Percentiles rank a stretch among this genome's conserved stretches.
Evolutionary conservation across 495 filamentous ascomycete species (phyloP).

Genomic region (Parmelia sp.): DNA sequence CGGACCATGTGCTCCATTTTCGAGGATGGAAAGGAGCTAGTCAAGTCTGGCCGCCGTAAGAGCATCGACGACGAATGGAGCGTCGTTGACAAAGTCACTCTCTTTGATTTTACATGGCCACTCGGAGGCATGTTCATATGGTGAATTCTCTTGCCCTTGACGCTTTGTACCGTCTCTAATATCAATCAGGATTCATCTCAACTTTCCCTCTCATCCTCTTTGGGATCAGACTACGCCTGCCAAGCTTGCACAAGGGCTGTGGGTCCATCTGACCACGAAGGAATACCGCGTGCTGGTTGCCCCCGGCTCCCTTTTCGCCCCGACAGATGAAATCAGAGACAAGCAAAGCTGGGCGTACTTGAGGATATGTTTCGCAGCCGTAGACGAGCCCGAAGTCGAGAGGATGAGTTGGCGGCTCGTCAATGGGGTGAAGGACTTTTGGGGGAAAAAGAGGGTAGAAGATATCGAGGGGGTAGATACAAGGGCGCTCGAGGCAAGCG

Average conservation of each 20-base stretch:
- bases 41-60: conserved; percentile 40
- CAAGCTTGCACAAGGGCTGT: conserved; percentile 55
- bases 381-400: conserved; percentile 60
- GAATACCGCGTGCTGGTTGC: conserved; percentile 60
- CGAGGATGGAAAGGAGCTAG: conserved; percentile 54
- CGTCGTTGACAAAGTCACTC: conserved; percentile 59
- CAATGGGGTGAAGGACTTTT: conserved; percentile 65
- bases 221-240: conserved; percentile 38
- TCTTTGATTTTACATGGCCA: conserved; percentile 71
- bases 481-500: background rate
- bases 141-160: conserved; percentile 26
- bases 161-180: background rate
- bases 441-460: conserved; percentile 58
- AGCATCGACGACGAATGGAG: conserved; percentile 52
- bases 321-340: conserved; percentile 49
- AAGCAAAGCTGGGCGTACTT: conserved; percentile 57
- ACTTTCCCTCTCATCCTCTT: conserved; percentile 67
- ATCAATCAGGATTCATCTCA: conserved; percentile 42
- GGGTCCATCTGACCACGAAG: conserved; percentile 63
- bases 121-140: conserved; percentile 93
- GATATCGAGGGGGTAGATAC: conserved; percentile 48
- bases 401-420: conserved; percentile 54
- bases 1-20: conserved; percentile 63
- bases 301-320: conserved; percentile 65
- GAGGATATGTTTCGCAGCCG: conserved; percentile 82